Conservation (phyloP, 805 yeast genomes). For the Myxozyma neglecta region DNA sequence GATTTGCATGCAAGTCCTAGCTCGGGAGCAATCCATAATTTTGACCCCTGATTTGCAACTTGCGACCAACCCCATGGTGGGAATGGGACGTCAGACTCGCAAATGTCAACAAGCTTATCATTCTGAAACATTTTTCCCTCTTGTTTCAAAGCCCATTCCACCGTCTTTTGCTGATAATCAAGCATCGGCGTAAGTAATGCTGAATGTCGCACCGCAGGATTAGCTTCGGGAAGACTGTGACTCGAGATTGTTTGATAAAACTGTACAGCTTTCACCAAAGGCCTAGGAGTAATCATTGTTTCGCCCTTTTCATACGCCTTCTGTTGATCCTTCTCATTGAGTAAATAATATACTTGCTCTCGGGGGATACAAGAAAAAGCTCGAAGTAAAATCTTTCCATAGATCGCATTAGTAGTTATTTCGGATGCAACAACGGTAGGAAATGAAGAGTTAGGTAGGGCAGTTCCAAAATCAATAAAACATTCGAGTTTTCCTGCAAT, state of each 20-base stretch:
- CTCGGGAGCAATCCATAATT: slow-evolving; percentile 29
- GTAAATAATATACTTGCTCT: slow-evolving; percentile 6
- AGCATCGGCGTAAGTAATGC: slow-evolving; percentile 14
- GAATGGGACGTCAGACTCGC: slow-evolving; percentile 29
- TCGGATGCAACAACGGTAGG: slow-evolving; percentile 23
- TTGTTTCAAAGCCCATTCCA: slow-evolving; percentile 41
- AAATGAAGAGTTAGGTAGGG: slow-evolving; percentile 10
- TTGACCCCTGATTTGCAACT: background rate
- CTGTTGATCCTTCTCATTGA: slow-evolving; percentile 13
- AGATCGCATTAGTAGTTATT: slow-evolving; percentile 11
- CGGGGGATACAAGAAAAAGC: slow-evolving; percentile 20
- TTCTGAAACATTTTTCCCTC: slow-evolving; percentile 40
- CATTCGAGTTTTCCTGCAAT: background rate
- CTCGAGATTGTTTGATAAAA: slow-evolving; percentile 24
- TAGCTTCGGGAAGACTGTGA: slow-evolving; percentile 12
- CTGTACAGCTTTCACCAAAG: slow-evolving; percentile 15
- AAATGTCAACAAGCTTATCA: slow-evolving; percentile 31
- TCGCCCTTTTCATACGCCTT: slow-evolving; percentile 6
- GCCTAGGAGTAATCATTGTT: background rate
- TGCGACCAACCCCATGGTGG: slow-evolving; percentile 29
- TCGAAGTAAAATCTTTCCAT: slow-evolving; percentile 15
- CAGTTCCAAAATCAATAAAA: slow-evolving; percentile 22
- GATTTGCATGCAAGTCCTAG: slow-evolving; percentile 22
- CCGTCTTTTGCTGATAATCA: slow-evolving; percentile 40
- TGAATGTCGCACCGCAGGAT: slow-evolving; percentile 12